Evolutionary conservation across 345 rosid genomes (phyloP).

Genomic region (thale cress (Arabidopsis thaliana)): TAIR10.1 NC_003070.9:29296001-29296500

Average conservation of each 20-base stretch:
- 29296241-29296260: constrained; percentile 49
- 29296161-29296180: constrained; percentile 19
- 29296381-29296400: constrained; percentile 42
- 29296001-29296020: not conserved
- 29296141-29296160: constrained; percentile 12
- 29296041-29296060: no score
- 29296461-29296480: constrained; percentile 25
- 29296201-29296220: constrained; percentile 30
- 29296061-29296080: no score
- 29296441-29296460: constrained; percentile 40
- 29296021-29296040: no score
- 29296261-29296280: constrained; percentile 41
- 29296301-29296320: constrained; percentile 35
- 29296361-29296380: constrained; percentile 31
- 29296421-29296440: constrained; percentile 43
- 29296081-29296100: not conserved
- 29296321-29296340: constrained; percentile 35
- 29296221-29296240: constrained; percentile 40
- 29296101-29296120: not conserved
- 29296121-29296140: constrained; percentile 16
- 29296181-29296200: constrained; percentile 16
- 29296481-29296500: constrained; percentile 18
- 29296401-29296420: constrained; percentile 12
- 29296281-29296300: not conserved
- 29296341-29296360: constrained; percentile 31